Conservation (phyloP, 305 asterid species). For the Plantago lanceolata region DNA sequence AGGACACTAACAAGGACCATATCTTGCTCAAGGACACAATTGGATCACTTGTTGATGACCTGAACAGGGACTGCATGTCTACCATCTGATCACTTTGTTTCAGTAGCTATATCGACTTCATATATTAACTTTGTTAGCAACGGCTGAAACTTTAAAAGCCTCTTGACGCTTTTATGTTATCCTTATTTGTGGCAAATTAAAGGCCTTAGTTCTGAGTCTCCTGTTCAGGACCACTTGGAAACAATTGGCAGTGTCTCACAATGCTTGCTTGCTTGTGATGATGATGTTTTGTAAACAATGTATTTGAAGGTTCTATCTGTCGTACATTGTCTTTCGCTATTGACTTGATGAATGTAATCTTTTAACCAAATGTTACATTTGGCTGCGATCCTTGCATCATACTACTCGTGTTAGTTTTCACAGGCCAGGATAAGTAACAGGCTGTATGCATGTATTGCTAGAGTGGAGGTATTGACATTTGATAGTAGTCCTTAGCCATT, state of each 20-base stretch:
- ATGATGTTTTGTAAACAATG: constrained; percentile 6
- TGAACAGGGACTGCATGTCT: constrained; percentile 31
- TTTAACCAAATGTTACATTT: neutral
- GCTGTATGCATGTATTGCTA: no score
- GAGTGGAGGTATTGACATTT: no score
- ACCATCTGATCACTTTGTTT: constrained; percentile 21
- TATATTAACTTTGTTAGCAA: constrained; percentile 19
- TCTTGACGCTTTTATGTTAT: constrained; percentile 17
- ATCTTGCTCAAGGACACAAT: constrained; percentile 22
- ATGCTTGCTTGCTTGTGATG: constrained; percentile 13
- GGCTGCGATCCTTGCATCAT: constrained; percentile 1
- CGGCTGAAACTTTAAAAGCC: constrained; percentile 15
- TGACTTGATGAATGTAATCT: neutral
- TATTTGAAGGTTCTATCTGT: constrained; percentile 8
- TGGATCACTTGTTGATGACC: constrained; percentile 28
- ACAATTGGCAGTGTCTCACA: no score
- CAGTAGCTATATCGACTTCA: constrained; percentile 22
- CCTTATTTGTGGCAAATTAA: constrained; percentile 16
- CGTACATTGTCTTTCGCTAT: neutral
- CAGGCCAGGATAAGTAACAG: no score
- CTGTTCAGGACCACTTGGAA: constrained; percentile 5
- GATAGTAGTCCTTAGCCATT: no score
- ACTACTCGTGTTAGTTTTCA: neutral
- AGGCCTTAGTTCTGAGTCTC: neutral
- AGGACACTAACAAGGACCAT: constrained; percentile 20